Conservation (phyloP, 202 grass and related monocot species). For the Bolboschoenoplectus hybrid region DNA sequence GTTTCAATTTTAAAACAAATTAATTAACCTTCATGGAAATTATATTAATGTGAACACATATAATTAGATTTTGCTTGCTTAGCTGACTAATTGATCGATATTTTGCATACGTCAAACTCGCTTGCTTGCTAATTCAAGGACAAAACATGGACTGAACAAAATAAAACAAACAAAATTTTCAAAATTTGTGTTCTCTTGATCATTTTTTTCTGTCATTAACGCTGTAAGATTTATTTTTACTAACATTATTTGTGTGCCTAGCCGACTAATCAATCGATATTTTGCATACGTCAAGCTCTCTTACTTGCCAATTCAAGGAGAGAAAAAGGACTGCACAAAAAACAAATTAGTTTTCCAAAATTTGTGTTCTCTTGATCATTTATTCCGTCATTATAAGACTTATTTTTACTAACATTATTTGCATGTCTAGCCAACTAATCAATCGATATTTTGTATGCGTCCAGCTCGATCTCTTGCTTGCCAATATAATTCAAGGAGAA, state of each 20-base stretch:
- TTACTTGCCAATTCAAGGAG: neutral
- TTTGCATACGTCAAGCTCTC: neutral
- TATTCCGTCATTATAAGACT: neutral
- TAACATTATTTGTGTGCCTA: no score
- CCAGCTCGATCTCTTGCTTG: neutral
- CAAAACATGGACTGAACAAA: neutral
- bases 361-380: neutral
- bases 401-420: no score
- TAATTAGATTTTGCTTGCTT: neutral
- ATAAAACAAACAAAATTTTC: neutral
- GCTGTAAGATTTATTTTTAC: no score
- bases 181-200: no score
- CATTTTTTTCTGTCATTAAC: neutral
- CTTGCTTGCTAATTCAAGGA: neutral
- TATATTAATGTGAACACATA: conserved; percentile 13
- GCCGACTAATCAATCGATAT: neutral
- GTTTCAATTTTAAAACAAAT: neutral
- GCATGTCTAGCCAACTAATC: neutral
- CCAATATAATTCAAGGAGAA: neutral
- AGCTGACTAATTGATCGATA: no score
- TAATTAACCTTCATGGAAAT: neutral
- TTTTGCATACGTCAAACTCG: no score
- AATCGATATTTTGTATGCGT: neutral
- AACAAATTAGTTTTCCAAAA: neutral
- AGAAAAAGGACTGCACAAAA: neutral